Base-by-base conservation (phyloP, 768 basidiomycete species). In the Favolaschia claudopus region DNA sequence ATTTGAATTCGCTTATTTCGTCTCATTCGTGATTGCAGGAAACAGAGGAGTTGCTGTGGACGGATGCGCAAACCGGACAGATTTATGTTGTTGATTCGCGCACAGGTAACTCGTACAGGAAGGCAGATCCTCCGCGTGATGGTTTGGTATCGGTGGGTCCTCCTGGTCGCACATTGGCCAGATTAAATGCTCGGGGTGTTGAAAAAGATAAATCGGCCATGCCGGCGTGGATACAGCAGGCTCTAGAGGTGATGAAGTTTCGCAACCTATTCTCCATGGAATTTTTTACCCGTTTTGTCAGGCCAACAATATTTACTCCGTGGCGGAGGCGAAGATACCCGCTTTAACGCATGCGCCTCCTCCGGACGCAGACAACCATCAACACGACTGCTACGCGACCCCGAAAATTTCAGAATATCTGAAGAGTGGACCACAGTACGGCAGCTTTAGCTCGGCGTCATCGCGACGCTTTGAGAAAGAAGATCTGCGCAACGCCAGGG, bases 181-280 rank as follows among this genome's bases (percentile, higher is more conserved):
- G 60, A 65, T 62, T 66, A 65, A 68, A 67, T 60, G 34, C 27
- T 37, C 45, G 38, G 15, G 37, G 15, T 20, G 37, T 28, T 36
- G 62, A 51, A 46, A 51, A 43, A 37, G 60, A 67, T 34, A 53
- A 47, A 62, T 46, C 68, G 61, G 24, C 68, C 56, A 69, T 83
- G 38, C 91, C 92, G 9, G 68, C 74, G 34, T 93, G 92, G 92
- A 81, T 93, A n/a, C 75, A 75, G 58, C 75, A 80, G 50, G 89
- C 87, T 3, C 73, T 93, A 20, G 69, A 80, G 73, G 91, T 88
- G 60, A 43, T 76, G 64, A 7, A 39, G 9, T 20, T 36, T 29
- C 31, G 10, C 20, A 31, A 24, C 28, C 57, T 64, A 51, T n/a
- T n/a, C 62, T 39, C 29, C 60, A 52, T 48, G 32, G 24, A 19